Evolutionary conservation across 164 flowering plant species (phyloP).

Genomic region (Vitis rotundifolia): DNA sequence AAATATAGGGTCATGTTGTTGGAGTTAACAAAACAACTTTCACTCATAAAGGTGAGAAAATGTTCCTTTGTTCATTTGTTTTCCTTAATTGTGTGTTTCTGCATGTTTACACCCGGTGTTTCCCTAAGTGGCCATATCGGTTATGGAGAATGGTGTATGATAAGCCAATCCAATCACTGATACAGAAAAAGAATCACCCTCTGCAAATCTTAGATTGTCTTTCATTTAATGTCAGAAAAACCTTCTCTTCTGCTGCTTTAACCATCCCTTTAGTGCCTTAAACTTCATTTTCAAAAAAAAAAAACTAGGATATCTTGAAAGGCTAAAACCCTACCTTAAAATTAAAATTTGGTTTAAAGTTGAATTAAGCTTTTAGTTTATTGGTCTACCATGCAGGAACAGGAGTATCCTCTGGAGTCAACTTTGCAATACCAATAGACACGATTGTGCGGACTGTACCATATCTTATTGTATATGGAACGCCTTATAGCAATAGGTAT

Average conservation of each 20-base stretch:
- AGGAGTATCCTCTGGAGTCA: slow-evolving; percentile 84
- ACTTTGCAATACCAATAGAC: slow-evolving; percentile 90
- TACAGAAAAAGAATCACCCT: too few relatives aligned
- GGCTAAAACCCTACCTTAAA: background rate
- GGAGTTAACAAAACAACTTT: slow-evolving; percentile 95
- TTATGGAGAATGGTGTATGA: too few relatives aligned
- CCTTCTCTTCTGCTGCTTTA: too few relatives aligned
- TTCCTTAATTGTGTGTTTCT: background rate
- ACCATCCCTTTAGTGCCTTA: too few relatives aligned
- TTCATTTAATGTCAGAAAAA: too few relatives aligned
- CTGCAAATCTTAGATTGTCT: too few relatives aligned
- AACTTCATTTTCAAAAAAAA: too few relatives aligned
- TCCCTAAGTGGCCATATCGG: too few relatives aligned
- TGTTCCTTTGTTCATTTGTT: background rate
- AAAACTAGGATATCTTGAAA: too few relatives aligned
- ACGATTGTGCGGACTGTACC: slow-evolving; percentile 68
- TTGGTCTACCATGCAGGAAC: slow-evolving; percentile 48
- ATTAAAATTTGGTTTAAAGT: slow-evolving; percentile 1
- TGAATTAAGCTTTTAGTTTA: background rate
- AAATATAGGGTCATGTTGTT: slow-evolving; percentile 46
- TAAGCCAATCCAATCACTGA: too few relatives aligned
- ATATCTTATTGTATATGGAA: slow-evolving; percentile 76
- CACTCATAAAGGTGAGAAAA: slow-evolving; percentile 77
- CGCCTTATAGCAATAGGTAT: slow-evolving; percentile 63
- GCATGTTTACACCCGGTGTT: too few relatives aligned